Evolutionary conservation across 495 filamentous ascomycete genomes (phyloP).

Genomic region (Aspergillus steynii): DNA sequence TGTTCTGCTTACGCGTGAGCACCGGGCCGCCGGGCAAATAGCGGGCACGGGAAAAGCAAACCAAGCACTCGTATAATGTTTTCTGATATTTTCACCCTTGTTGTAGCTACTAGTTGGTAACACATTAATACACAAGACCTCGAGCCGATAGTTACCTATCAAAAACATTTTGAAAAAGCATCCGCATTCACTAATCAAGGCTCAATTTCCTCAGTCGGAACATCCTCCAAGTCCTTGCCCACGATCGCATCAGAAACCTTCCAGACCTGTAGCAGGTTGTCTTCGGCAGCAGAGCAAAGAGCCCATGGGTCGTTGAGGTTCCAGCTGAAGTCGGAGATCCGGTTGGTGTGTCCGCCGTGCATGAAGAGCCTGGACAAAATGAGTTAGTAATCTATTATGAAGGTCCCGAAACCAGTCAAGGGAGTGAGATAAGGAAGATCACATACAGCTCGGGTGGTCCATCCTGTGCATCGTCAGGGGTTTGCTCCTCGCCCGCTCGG

Average conservation of each 20-base stretch:
- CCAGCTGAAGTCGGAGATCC: conserved; percentile 95
- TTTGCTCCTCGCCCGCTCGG: conserved; percentile 89
- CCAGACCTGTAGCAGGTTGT: conserved; percentile 97
- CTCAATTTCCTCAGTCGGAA: conserved; percentile 77
- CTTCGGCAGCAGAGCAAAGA: conserved; percentile 89
- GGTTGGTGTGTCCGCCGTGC: conserved; percentile 98
- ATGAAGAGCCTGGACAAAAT: conserved; percentile 72
- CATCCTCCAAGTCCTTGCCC: conserved; percentile 74
- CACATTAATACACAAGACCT: neutral
- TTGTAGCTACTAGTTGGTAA: neutral
- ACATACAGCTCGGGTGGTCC: conserved; percentile 92
- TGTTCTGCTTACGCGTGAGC: too few species aligned
- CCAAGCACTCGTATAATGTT: neutral
- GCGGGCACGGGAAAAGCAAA: neutral
- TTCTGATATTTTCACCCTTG: neutral
- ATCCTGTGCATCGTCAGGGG: conserved; percentile 93
- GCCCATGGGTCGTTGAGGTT: conserved; percentile 96
- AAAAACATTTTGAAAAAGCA: neutral
- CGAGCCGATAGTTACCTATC: neutral
- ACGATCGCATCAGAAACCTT: conserved; percentile 90
- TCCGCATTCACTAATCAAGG: conserved; percentile 28
- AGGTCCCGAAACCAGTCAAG: conserved; percentile 19
- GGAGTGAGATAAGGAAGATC: conserved; percentile 27
- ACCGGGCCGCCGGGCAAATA: neutral
- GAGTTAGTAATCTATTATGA: conserved; percentile 20